A percentile compares a stretch with the other conserved stretches of the same genome.
phyloP scores from a whole-genome alignment of 345 rosid species.

The Eucalyptus sp. region DNA sequence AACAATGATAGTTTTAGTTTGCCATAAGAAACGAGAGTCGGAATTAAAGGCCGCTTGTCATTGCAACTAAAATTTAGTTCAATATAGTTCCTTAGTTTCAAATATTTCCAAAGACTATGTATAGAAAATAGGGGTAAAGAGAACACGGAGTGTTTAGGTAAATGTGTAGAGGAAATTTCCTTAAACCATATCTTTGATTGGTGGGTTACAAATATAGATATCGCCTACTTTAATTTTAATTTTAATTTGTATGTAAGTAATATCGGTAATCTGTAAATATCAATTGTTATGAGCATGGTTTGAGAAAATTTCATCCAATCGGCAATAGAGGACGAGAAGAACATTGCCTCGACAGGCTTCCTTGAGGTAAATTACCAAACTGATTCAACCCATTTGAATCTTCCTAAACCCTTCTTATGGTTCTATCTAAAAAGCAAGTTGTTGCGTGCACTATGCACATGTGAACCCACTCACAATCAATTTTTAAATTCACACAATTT shows the following conservation, averaged over 20 bases:
- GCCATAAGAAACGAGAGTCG: not conserved
- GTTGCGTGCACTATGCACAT: rapidly evolving
- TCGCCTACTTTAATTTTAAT: not conserved
- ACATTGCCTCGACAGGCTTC: not conserved
- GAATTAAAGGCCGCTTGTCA: not conserved
- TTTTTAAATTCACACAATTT: not conserved
- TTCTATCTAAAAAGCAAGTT: not conserved
- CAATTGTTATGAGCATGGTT: not conserved
- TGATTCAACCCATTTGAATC: not conserved
- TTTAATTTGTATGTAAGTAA: not conserved
- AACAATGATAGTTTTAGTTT: not conserved
- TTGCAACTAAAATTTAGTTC: not conserved
- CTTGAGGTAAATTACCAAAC: not conserved
- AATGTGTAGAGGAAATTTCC: not conserved
- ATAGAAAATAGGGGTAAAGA: not conserved
- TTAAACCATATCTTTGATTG: not conserved
- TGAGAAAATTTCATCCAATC: not conserved
- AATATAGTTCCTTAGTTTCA: not conserved
- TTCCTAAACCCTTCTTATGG: not conserved
- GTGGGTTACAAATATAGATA: not conserved
- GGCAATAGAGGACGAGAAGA: not conserved
- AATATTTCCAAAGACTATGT: not conserved
- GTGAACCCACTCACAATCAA: not conserved
- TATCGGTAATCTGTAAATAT: rapidly evolving
- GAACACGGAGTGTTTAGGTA: not conserved